Percentiles rank a stretch among this genome's conserved stretches.
These are phyloP conservation scores for Ramaria rubella DNA, from an alignment of 768 basidiomycete species.

Conservation along the genomic window DNA sequence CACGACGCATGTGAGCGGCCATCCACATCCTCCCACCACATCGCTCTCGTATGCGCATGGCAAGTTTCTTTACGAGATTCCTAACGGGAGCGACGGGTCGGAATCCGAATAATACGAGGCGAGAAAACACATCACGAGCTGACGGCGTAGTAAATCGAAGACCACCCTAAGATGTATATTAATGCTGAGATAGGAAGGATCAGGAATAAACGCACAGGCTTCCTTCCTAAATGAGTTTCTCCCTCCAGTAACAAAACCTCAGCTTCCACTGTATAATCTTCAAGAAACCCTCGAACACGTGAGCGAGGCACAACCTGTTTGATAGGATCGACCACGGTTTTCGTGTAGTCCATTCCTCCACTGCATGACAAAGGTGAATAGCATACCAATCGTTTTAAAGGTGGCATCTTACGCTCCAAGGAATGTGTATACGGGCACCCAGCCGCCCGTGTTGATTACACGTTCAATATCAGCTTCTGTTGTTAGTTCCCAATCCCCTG, in stretches of 20 bases:
- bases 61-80: constrained; percentile 27
- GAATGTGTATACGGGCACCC: constrained; percentile 36
- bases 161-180: constrained; percentile 17
- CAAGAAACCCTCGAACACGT: constrained; percentile 33
- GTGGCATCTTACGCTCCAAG: constrained; percentile 31
- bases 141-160: constrained; percentile 28
- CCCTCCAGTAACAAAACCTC: constrained; percentile 37
- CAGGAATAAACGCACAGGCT: constrained; percentile 27
- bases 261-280: constrained; percentile 28
- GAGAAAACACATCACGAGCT: constrained; percentile 28
- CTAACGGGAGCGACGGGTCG: constrained; percentile 23
- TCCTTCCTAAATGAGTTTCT: constrained; percentile 34
- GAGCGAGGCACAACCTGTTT: constrained; percentile 30
- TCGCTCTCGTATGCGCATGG: constrained; percentile 25
- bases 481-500: constrained; percentile 18
- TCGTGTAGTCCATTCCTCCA: constrained; percentile 38
- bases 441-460: constrained; percentile 33
- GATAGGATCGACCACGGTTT: constrained; percentile 35
- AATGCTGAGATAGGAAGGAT: neutral
- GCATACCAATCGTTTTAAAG: neutral
- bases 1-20: constrained; percentile 39
- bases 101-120: constrained; percentile 27
- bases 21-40: constrained; percentile 34
- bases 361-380: constrained; percentile 18
- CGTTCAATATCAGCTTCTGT: constrained; percentile 26